These are phyloP conservation scores for Toxoplasma gondii DNA, from an alignment of 169 alveolate species.

Conservation along the genomic window DNA sequence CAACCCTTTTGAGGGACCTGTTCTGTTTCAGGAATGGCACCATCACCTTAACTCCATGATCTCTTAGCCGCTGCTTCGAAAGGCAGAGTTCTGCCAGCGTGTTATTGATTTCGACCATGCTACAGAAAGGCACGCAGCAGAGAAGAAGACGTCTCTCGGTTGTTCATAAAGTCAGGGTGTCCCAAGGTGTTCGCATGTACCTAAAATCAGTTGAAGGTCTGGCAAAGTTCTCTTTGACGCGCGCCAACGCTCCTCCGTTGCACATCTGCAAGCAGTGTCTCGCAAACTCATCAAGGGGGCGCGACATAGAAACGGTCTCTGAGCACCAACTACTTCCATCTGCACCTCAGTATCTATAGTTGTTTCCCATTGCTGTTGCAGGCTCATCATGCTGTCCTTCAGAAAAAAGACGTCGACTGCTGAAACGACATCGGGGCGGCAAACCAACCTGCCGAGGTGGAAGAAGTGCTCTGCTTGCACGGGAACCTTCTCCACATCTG, in stretches of 20 bases:
- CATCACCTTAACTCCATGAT: not conserved
- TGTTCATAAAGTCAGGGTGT: not conserved
- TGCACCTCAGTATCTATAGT: too few relatives aligned
- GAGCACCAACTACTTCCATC: too few relatives aligned
- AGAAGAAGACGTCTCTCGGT: not conserved
- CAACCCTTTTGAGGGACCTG: not conserved
- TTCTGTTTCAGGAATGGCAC: slow-evolving; percentile 30
- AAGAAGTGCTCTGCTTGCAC: slow-evolving; percentile 22
- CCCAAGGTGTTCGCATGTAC: not conserved
- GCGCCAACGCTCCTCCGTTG: too few relatives aligned
- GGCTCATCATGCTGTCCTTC: too few relatives aligned
- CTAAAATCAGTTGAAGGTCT: too few relatives aligned
- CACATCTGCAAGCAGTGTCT: too few relatives aligned
- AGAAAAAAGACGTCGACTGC: too few relatives aligned
- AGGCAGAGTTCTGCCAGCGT: slow-evolving; percentile 5
- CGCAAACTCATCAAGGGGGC: too few relatives aligned
- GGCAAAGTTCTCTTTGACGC: too few relatives aligned
- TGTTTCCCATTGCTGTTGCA: too few relatives aligned
- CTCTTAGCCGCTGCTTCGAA: not conserved
- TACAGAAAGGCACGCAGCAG: not conserved
- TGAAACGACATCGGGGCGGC: not conserved
- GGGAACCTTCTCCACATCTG: not conserved
- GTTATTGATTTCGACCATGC: not conserved
- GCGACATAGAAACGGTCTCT: too few relatives aligned
- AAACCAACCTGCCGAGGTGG: slow-evolving; percentile 5